Percentiles rank a stretch among this genome's conserved stretches.
phyloP scores from a whole-genome alignment of 345 rosid genomes.

The Eucalyptus viminalis region DNA sequence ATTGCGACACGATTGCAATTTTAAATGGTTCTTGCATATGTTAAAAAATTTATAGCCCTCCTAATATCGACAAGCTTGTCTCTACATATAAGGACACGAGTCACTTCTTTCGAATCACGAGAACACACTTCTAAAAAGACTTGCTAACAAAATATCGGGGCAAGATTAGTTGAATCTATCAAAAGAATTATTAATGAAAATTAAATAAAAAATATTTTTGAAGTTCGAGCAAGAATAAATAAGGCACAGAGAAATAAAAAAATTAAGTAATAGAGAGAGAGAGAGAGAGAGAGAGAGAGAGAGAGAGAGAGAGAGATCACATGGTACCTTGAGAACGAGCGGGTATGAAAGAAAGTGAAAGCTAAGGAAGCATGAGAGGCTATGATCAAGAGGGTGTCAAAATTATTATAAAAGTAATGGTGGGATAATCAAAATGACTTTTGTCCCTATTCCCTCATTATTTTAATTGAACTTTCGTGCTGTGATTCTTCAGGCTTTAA shows the following conservation, averaged over 20 bases:
- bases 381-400: neutral
- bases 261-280: neutral
- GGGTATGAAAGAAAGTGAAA: neutral
- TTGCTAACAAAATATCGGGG: neutral
- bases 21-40: neutral
- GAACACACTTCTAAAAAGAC: too few relatives aligned
- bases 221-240: neutral
- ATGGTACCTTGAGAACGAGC: neutral
- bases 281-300: neutral
- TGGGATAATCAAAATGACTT: neutral
- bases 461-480: neutral
- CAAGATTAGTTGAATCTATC: neutral
- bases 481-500: neutral
- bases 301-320: neutral
- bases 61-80: neutral
- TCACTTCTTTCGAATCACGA: neutral
- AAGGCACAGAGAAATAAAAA: too few relatives aligned
- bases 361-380: neutral
- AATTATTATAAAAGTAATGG: neutral
- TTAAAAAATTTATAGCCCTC: neutral
- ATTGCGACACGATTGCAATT: neutral
- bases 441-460: neutral
- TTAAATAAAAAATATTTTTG: neutral
- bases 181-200: neutral
- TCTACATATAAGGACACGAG: neutral